Conservation (phyloP, 2,329 filamentous ascomycete species). For the Penicillium sp. region DNA sequence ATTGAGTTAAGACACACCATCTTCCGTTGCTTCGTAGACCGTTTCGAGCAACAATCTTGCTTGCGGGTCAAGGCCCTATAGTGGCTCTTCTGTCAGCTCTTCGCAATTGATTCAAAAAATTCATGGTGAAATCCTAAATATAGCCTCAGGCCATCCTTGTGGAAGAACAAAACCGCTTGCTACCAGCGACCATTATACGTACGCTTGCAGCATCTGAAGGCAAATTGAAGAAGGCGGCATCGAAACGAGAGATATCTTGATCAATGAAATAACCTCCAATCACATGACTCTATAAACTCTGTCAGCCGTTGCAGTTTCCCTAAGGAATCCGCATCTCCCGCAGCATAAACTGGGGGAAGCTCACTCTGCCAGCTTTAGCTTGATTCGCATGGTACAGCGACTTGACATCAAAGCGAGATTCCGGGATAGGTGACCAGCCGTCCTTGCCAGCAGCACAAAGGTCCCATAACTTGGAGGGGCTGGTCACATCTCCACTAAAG, state of each 20-base stretch:
- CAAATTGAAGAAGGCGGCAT: conserved; percentile 2
- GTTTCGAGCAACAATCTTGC: conserved; percentile 2
- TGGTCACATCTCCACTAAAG: conserved; percentile 2
- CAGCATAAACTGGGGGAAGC: too few relatives aligned
- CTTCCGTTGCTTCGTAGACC: not conserved
- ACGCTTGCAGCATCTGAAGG: not conserved
- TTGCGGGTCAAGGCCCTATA: not conserved
- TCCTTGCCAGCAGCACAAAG: not conserved
- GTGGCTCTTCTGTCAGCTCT: too few relatives aligned
- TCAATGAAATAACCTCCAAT: not conserved
- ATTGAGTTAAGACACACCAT: too few relatives aligned
- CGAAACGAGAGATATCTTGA: not conserved
- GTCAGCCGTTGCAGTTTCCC: not conserved
- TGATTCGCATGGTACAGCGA: conserved; percentile 1
- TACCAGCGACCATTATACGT: not conserved
- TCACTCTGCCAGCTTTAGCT: not conserved
- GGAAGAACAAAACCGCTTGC: too few relatives aligned
- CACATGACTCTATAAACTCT: conserved; percentile 7
- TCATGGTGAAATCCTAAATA: not conserved
- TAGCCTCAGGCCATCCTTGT: too few relatives aligned
- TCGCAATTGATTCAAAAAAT: too few relatives aligned
- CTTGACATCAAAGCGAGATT: not conserved
- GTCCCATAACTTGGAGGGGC: conserved; percentile 11
- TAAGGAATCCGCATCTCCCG: too few relatives aligned
- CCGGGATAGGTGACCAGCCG: conserved; percentile 4